Evolutionary conservation across 306 rosid species (phyloP), one percentile per base, ranked within the genome.

Genomic region (Inga oerstediana): DNA sequence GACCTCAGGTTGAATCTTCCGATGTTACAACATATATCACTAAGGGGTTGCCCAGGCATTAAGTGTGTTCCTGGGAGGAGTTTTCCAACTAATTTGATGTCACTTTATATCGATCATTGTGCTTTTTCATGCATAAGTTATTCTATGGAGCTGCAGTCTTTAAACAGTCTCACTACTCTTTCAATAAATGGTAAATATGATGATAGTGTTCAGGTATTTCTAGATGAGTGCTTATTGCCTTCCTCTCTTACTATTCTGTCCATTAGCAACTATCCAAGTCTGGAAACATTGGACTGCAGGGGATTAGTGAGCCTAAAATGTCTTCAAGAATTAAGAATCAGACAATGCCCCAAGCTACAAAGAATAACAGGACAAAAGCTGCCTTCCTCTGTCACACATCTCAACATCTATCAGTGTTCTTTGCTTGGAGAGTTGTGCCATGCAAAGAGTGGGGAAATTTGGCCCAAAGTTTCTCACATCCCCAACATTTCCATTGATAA

Each of bases 401-500:
- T 68, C 74, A 8, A 37, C 14, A 37, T 39, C 48, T 35, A 35
- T 17, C 6, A 3, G 27, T 17, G 74, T 68, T 10, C 74, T 37
- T 19, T 68, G 41, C 27, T 68, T 19, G 14, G 27, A 68, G 27
- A 68, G 19, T 16, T 19, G 74, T 68, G 13, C 19, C 70, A 13
- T 30, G 8, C 41, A 5, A 74, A 51, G 62, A 34, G 35, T 64
- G 43, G 19, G 12, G 19, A 69, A 14, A 51, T 69, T 37, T 69
- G 82, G 76, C 68, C 82, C 41, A 79, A 51, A 52, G 52, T 79
- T 52, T 69, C 19, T 54, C 82, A 69, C 51, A 22, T 79, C 30
- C 74, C 22, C 1, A 0, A 22, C 4, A 48, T 79, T 79, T 41
- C 7, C 20, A 22, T 62, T 77, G 35, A 77, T 8, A 5, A 34